Percentiles rank a stretch among this genome's conserved stretches.
Conservation (phyloP, 768 basidiomycete genomes). For the Lepiota venenata region DNA sequence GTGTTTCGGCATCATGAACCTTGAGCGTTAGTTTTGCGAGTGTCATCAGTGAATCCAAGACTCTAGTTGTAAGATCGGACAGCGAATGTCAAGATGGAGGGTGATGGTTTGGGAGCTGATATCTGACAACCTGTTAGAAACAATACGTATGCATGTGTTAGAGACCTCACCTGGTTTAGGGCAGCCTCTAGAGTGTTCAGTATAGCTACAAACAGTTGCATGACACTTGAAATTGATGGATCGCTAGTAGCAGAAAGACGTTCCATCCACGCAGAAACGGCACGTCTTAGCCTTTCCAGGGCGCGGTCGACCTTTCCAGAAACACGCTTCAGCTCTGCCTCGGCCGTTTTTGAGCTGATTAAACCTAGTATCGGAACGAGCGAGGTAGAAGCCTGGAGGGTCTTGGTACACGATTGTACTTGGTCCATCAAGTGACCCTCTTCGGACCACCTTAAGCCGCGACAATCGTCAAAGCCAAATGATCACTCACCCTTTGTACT, state of each 20-base stretch:
- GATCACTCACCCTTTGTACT: not conserved
- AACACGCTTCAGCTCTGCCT: constrained; percentile 35
- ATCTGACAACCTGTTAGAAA: not conserved
- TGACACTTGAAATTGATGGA: not conserved
- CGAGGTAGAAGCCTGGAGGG: not conserved
- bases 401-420: not conserved
- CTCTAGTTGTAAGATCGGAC: constrained; percentile 35
- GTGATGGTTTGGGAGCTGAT: not conserved
- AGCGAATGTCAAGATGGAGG: not conserved
- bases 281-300: constrained; percentile 54
- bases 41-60: constrained; percentile 53
- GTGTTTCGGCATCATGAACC: constrained; percentile 40
- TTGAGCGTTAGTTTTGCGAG: constrained; percentile 45
- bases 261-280: constrained; percentile 47
- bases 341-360: constrained; percentile 10
- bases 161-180: not conserved
- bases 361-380: not conserved
- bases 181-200: constrained; percentile 1
- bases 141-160: not conserved
- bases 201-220: constrained; percentile 10
- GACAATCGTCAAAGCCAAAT: not conserved
- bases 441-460: not conserved
- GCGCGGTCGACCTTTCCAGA: constrained; percentile 57
- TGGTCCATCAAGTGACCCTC: not conserved
- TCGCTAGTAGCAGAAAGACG: constrained; percentile 5